Evolutionary conservation across 2,329 filamentous ascomycete species (phyloP).

Genomic region (Sarocladium oryzae): DNA sequence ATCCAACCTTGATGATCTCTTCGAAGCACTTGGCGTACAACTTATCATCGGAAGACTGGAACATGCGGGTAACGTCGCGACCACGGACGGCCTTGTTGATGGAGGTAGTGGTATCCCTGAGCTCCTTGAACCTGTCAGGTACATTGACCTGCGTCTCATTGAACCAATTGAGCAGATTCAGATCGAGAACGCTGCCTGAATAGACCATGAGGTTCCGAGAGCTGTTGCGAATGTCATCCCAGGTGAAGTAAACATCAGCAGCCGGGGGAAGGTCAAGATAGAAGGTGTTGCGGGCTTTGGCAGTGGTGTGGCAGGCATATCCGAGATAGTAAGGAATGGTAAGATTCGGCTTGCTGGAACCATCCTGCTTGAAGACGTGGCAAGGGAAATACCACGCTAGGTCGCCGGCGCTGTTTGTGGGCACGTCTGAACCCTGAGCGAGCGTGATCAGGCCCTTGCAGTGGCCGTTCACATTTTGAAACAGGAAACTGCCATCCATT

Average conservation of each 20-base stretch:
- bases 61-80: constrained; percentile 81
- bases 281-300: constrained; percentile 61
- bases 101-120: constrained; percentile 59
- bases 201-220: constrained; percentile 91
- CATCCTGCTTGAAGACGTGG: constrained; percentile 86
- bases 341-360: constrained; percentile 68
- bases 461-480: constrained; percentile 96
- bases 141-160: constrained; percentile 72
- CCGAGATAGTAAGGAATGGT: constrained; percentile 73
- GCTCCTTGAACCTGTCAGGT: constrained; percentile 70
- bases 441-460: constrained; percentile 86
- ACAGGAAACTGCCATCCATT: constrained; percentile 93
- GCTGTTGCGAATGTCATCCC: constrained; percentile 85
- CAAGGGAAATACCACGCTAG: constrained; percentile 98
- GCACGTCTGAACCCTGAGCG: constrained; percentile 66
- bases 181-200: constrained; percentile 85
- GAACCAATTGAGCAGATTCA: constrained; percentile 86
- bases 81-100: constrained; percentile 64
- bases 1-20: constrained; percentile 92
- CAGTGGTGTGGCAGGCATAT: constrained; percentile 81
- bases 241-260: constrained; percentile 92
- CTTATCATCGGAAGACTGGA: constrained; percentile 72
- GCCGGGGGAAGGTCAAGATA: constrained; percentile 60
- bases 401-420: constrained; percentile 63
- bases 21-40: constrained; percentile 78